Base-by-base conservation (phyloP, 768 basidiomycete genomes). In the Galerina marginata region DNA sequence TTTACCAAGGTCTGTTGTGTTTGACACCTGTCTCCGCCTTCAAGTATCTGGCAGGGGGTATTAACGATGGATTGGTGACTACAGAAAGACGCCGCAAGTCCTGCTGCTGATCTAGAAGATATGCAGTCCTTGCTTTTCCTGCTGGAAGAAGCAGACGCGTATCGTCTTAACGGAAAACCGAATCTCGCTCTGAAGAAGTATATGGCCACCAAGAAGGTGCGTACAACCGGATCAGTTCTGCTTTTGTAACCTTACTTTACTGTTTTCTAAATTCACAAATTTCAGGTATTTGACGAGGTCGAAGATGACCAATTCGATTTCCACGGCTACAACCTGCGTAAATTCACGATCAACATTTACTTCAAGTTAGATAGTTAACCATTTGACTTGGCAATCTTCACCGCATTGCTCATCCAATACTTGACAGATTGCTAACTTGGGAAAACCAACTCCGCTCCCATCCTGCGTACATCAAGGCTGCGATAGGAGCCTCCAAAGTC, bases 231-330 rank as follows among this genome's bases (percentile, higher is more conserved):
- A 20, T 56, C 5, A 47, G 14, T 36, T 6, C 33, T 48, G 20
- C 20, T 20, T 20, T 20, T 20, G 20, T 20, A 20, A 20, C 20
- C 2, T 20, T 20, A 20, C 20, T 20, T 20, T 20, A 20, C 26
- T n/a, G n/a, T 14, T 46, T 7, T 15, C 0, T 36, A 2, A 10
- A n/a, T 36, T 50, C 29, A 42, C 60, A 93, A 92, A 77, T 89
- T 14, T 16, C 7, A 14, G 9, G 16, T 46, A 9, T 98, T 96
- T 72, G 83, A 89, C 54, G 91, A 91, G 54, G 85, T 92, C 64
- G 94, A 97, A 64, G 95, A 98, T 65, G 96, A 97, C 69, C 95
- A 99, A 75, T 98, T 91, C 67, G 97, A 99, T 74, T 99, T 99
- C 82, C 97, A 99, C 72, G 87, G 91, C 6, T 99, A 98, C 73